A percentile compares a stretch with the other conserved stretches of the same genome.
Conservation (phyloP, 139 green algal genomes). For the Chlamydomonas schloesseri region DNA sequence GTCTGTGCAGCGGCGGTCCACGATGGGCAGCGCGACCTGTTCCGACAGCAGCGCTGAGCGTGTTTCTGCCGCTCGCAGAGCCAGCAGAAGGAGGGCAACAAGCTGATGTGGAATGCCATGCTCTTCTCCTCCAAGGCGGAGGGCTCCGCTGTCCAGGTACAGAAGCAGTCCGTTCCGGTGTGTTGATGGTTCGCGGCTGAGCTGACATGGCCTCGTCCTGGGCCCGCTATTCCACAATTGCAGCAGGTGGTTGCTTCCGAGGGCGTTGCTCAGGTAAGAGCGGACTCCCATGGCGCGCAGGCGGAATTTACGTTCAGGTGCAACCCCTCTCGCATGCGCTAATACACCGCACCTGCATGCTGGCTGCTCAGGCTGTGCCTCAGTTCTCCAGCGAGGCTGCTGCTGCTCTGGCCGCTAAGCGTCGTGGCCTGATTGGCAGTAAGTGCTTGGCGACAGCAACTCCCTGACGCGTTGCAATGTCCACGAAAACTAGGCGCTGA, state of each 20-base stretch:
- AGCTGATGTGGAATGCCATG: slow-evolving; percentile 48
- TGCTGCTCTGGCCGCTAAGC: slow-evolving; percentile 56
- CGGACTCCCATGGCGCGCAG: neutral
- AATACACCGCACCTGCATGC: neutral
- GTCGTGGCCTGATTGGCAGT: slow-evolving; percentile 49
- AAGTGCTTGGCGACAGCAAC: too few species aligned
- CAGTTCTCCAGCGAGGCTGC: slow-evolving; percentile 44
- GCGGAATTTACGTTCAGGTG: neutral
- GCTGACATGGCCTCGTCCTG: neutral
- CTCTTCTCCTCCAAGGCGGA: slow-evolving; percentile 47
- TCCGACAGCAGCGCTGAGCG: neutral
- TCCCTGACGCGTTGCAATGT: too few species aligned
- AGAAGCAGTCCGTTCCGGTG: slow-evolving; percentile 12
- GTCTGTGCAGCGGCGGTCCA: neutral
- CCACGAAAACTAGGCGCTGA: neutral
- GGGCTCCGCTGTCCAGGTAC: slow-evolving; percentile 28
- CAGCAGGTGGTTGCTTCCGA: slow-evolving; percentile 31
- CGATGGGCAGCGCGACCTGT: neutral
- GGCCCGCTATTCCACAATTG: neutral
- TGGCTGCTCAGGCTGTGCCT: slow-evolving; percentile 1
- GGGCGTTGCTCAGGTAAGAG: slow-evolving; percentile 23
- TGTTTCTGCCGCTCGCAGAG: neutral
- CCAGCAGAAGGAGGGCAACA: slow-evolving; percentile 32
- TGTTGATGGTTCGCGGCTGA: neutral
- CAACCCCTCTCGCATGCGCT: neutral